These are phyloP conservation scores for Gardenia jasminoides DNA, from an alignment of 257 asterid genomes.

Conservation along the genomic window DNA sequence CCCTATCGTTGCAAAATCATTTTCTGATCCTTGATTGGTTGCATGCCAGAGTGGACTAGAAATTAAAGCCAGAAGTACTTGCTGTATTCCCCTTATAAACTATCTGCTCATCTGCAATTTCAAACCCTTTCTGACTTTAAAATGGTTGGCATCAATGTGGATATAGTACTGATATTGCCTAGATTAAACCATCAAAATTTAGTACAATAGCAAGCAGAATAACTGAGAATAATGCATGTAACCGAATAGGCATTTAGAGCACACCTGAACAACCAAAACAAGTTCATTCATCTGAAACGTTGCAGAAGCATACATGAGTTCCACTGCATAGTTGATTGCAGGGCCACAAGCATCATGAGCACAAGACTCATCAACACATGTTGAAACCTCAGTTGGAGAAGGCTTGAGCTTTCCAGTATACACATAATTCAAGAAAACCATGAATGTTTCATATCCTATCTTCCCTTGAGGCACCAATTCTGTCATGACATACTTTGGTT, in stretches of 20 bases:
- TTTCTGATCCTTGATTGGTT: not conserved
- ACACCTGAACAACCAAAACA: conserved; percentile 67
- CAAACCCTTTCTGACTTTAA: not conserved
- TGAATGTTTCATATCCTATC: conserved; percentile 58
- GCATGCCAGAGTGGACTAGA: not conserved
- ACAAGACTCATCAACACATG: conserved; percentile 76
- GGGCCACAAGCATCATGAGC: conserved; percentile 85
- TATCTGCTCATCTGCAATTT: not conserved
- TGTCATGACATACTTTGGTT: conserved; percentile 53
- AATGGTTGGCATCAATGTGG: not conserved
- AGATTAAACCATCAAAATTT: not conserved
- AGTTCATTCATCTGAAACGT: conserved; percentile 78
- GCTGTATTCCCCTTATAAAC: not conserved
- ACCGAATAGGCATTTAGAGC: not conserved
- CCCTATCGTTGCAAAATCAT: not conserved
- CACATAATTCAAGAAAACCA: conserved; percentile 46
- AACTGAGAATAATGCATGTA: not conserved
- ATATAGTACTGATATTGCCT: not conserved
- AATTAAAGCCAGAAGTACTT: not conserved
- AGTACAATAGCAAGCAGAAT: not conserved
- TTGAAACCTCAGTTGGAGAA: conserved; percentile 65
- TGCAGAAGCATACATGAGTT: conserved; percentile 84
- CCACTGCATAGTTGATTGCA: conserved; percentile 69
- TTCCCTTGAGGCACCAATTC: conserved; percentile 51
- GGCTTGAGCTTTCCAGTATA: conserved; percentile 72